A percentile compares a stretch with the other conserved stretches of the same genome.
Evolutionary conservation across 345 rosid genomes (phyloP).

Genomic region (Citrus sp.): DNA sequence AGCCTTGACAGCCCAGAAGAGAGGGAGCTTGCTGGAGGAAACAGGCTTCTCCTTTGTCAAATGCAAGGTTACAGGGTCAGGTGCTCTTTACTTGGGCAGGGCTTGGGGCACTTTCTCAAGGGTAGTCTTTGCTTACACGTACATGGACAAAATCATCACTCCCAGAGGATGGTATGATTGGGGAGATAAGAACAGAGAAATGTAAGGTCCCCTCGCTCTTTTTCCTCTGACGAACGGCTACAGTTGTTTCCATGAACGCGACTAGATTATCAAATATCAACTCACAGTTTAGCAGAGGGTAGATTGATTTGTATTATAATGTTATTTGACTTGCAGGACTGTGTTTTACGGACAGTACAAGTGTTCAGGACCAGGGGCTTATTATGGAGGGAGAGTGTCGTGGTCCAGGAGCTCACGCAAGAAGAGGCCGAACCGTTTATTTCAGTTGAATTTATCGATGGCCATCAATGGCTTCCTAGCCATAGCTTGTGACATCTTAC

Average conservation of each 20-base stretch:
- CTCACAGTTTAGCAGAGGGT: neutral
- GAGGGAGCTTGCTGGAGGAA: conserved; percentile 30
- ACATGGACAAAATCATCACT: conserved; percentile 30
- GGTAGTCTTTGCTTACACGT: conserved; percentile 41
- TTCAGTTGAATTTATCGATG: conserved; percentile 35
- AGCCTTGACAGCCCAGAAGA: conserved; percentile 39
- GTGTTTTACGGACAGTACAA: conserved; percentile 46
- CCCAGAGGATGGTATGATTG: conserved; percentile 45
- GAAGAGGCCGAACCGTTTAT: conserved; percentile 36
- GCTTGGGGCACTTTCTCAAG: conserved; percentile 47
- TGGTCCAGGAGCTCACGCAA: conserved; percentile 44
- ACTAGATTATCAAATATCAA: neutral
- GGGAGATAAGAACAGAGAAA: conserved; percentile 38
- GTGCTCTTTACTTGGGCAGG: conserved; percentile 38
- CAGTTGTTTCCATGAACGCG: no score
- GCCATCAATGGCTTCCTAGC: conserved; percentile 34
- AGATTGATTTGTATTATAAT: neutral
- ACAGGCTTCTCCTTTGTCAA: conserved; percentile 40
- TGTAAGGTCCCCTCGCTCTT: conserved; percentile 11
- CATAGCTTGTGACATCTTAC: neutral
- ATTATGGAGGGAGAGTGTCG: conserved; percentile 34
- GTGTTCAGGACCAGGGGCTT: conserved; percentile 46
- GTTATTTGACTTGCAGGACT: conserved; percentile 25
- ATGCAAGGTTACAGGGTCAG: conserved; percentile 43
- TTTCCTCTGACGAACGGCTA: neutral